Conservation (phyloP, 805 yeast genomes). For the Kuraishia molischiana region DNA sequence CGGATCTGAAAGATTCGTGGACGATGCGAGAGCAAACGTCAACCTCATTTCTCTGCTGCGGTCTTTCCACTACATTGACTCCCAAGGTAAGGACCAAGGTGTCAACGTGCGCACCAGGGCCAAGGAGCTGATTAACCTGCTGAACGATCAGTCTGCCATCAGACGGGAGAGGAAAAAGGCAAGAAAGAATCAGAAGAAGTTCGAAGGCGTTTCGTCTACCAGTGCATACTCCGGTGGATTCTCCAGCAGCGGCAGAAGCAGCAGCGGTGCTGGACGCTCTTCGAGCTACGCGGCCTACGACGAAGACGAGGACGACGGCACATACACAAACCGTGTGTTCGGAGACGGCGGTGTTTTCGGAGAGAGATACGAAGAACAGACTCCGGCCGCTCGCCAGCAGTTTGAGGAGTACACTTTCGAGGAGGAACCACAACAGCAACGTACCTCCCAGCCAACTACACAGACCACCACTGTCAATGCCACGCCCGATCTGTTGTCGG, state of each 20-base stretch:
- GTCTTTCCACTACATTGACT: conserved; percentile 88
- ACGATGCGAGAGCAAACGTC: conserved; percentile 81
- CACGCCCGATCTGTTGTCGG: conserved; percentile 39
- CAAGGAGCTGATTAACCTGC: conserved; percentile 57
- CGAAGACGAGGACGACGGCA: conserved; percentile 33
- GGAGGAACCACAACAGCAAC: conserved; percentile 18
- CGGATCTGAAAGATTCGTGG: conserved; percentile 92
- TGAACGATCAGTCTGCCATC: conserved; percentile 68
- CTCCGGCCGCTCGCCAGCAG: conserved; percentile 30
- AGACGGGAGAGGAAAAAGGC: conserved; percentile 86
- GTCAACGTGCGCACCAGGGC: conserved; percentile 90
- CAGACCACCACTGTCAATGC: conserved; percentile 34
- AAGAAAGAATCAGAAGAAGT: conserved; percentile 75
- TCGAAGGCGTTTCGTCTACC: conserved; percentile 50
- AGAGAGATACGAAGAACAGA: conserved; percentile 51
- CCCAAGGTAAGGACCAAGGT: conserved; percentile 94
- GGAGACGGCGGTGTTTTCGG: conserved; percentile 71
- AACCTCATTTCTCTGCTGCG: conserved; percentile 80
- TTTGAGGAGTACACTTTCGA: conserved; percentile 58
- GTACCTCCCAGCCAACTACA: conserved; percentile 21
- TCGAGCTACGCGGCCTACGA: conserved; percentile 32
- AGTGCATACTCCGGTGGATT: conserved; percentile 28
- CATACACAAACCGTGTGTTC: conserved; percentile 40
- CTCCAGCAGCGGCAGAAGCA: conserved; percentile 17
- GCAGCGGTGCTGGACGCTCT: conserved; percentile 18